These are phyloP conservation scores for Xylariaceae sp. DNA, from an alignment of 2,329 filamentous ascomycete species.

Conservation along the genomic window DNA sequence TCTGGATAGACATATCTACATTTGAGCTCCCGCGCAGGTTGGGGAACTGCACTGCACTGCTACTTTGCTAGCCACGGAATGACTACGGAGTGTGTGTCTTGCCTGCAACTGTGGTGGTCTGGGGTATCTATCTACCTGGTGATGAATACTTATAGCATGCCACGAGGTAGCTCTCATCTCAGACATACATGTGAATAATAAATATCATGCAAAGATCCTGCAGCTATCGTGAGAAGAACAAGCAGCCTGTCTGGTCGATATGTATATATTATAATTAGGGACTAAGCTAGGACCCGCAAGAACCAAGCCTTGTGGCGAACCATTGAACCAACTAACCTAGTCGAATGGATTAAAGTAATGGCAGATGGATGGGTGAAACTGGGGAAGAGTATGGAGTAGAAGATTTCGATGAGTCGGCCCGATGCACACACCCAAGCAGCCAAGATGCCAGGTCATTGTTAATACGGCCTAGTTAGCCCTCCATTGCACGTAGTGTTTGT, in stretches of 20 bases:
- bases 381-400: background rate
- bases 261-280: background rate
- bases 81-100: background rate
- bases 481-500: background rate
- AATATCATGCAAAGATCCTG: background rate
- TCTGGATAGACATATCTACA: background rate
- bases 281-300: background rate
- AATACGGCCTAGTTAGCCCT: background rate
- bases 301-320: background rate
- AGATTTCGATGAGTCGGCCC: background rate
- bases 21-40: background rate
- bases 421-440: background rate
- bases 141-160: no score
- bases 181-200: background rate
- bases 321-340: background rate
- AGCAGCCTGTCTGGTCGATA: background rate
- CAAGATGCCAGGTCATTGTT: background rate
- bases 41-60: background rate
- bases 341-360: background rate
- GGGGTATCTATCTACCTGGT: background rate
- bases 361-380: background rate
- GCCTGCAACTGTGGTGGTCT: background rate
- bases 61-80: background rate
- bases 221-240: background rate
- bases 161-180: background rate